Percentiles rank a stretch among this genome's conserved stretches.
Evolutionary conservation across 768 basidiomycete genomes (phyloP).

Genomic region (Podaxis carcinomalis): DNA sequence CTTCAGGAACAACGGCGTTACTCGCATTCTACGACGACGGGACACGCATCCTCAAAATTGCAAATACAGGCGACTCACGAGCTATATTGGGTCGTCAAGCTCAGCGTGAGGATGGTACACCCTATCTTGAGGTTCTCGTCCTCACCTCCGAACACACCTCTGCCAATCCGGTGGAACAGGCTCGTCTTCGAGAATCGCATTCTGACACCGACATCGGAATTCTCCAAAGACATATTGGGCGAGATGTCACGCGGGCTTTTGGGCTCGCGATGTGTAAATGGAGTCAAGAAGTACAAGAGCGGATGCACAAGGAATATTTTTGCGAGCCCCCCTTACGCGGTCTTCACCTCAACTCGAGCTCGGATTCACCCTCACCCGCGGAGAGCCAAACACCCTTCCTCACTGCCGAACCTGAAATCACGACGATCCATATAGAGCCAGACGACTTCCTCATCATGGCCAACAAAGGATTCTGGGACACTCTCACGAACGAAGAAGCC

Average conservation of each 20-base stretch:
- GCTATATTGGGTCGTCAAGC: conserved; percentile 35
- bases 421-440: conserved; percentile 33
- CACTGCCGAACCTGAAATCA: conserved; percentile 48
- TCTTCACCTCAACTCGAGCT: conserved; percentile 16
- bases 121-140: conserved; percentile 26
- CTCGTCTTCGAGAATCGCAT: conserved; percentile 26
- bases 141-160: conserved; percentile 36
- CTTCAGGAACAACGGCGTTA: conserved; percentile 25
- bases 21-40: conserved; percentile 32
- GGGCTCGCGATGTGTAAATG: conserved; percentile 42
- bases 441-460: conserved; percentile 54
- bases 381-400: conserved; percentile 40
- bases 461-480: conserved; percentile 50
- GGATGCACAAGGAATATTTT: conserved; percentile 30
- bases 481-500: conserved; percentile 49
- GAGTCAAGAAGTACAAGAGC: conserved; percentile 31
- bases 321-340: conserved; percentile 29
- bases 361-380: neutral
- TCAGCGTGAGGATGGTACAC: conserved; percentile 18
- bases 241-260: conserved; percentile 33
- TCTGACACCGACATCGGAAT: conserved; percentile 14
- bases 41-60: conserved; percentile 29
- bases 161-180: conserved; percentile 26
- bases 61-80: conserved; percentile 36
- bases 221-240: conserved; percentile 19